Conservation (phyloP, 2,329 filamentous ascomycete species). For the Cytospora piceae region DNA sequence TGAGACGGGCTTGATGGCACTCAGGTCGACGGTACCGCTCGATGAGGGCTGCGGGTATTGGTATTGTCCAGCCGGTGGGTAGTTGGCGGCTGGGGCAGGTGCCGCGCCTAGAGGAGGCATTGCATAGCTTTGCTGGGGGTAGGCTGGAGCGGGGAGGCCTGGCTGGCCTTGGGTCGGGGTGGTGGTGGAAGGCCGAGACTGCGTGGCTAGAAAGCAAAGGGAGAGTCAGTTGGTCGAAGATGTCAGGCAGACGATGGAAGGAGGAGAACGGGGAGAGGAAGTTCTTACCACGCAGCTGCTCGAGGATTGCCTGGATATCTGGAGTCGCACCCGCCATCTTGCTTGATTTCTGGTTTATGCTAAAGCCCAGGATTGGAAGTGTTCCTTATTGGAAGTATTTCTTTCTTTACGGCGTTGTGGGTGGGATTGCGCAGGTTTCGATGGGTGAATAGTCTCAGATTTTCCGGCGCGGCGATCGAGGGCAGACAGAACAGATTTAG, state of each 20-base stretch:
- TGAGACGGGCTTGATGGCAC: constrained; percentile 76
- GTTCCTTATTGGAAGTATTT: not conserved
- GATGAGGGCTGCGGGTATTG: constrained; percentile 66
- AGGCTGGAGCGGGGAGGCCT: constrained; percentile 26
- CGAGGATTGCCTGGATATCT: constrained; percentile 30
- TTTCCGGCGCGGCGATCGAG: constrained; percentile 8
- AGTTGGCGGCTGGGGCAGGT: constrained; percentile 20
- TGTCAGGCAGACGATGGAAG: not conserved
- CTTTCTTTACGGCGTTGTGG: not conserved
- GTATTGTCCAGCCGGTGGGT: constrained; percentile 32
- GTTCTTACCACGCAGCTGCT: constrained; percentile 30
- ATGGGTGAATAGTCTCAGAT: constrained; percentile 5
- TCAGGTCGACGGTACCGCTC: constrained; percentile 79
- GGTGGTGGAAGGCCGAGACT: constrained; percentile 26
- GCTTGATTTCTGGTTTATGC: not conserved
- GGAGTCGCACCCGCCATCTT: constrained; percentile 30
- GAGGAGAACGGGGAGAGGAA: not conserved
- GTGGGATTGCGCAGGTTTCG: not conserved
- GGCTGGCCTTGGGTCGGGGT: constrained; percentile 30
- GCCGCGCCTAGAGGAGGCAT: constrained; percentile 17
- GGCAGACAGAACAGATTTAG: constrained; percentile 9
- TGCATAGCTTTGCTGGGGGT: constrained; percentile 27
- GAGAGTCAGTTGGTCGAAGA: not conserved
- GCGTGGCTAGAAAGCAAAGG: constrained; percentile 17
- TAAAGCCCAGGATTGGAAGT: not conserved